phyloP scores from a whole-genome alignment of 768 basidiomycete species.

The Vararia minispora region DNA sequence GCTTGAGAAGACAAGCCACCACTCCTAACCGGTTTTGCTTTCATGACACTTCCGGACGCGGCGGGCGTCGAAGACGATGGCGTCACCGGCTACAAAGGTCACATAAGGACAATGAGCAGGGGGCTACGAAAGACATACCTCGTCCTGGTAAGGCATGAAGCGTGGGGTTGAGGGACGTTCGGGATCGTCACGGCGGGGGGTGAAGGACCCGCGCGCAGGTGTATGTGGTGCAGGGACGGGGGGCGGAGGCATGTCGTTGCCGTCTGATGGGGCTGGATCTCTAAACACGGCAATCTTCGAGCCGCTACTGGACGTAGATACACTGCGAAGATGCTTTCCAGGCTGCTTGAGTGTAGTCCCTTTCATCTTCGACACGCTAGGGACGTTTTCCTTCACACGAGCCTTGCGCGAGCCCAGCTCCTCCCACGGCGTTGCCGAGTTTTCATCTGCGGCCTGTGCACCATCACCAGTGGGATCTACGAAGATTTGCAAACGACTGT shows the following conservation, averaged over 20 bases:
- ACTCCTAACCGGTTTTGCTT: conserved; percentile 34
- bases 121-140: conserved; percentile 30
- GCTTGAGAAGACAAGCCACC: conserved; percentile 48
- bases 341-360: conserved; percentile 59
- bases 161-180: conserved; percentile 36
- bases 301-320: conserved; percentile 27
- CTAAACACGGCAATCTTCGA: conserved; percentile 57
- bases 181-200: conserved; percentile 18
- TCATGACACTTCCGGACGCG: conserved; percentile 52
- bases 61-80: conserved; percentile 21
- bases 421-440: conserved; percentile 39
- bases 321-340: conserved; percentile 42
- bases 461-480: conserved; percentile 55
- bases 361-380: conserved; percentile 54
- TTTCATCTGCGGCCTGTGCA: conserved; percentile 27
- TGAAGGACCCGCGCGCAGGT: conserved; percentile 18
- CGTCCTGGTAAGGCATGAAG: conserved; percentile 67
- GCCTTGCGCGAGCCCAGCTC: conserved; percentile 72
- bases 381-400: conserved; percentile 69
- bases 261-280: conserved; percentile 40
- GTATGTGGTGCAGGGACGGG: conserved; percentile 26
- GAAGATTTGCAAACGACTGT: conserved; percentile 56
- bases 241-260: conserved; percentile 23
- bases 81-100: conserved; percentile 17
- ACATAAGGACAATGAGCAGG: conserved; percentile 13